Evolutionary conservation across 2,329 filamentous ascomycete species (phyloP).

Genomic region (Aspergillus proliferans): DNA sequence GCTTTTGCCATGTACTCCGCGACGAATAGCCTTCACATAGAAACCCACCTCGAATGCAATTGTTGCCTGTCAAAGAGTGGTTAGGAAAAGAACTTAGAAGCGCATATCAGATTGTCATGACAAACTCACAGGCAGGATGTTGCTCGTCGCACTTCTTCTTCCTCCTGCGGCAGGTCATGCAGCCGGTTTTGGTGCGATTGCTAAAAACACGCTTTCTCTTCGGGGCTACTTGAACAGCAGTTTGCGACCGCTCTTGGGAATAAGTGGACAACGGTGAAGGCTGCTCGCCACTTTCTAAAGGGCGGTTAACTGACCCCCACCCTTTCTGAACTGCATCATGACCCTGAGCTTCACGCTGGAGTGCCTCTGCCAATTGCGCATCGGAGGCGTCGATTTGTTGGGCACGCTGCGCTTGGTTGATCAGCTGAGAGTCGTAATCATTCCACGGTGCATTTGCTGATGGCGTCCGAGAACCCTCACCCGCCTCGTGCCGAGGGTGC

Average conservation of each 20-base stretch:
- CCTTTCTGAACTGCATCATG: constrained; percentile 30
- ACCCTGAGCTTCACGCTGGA: constrained; percentile 45
- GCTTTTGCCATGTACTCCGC: constrained; percentile 71
- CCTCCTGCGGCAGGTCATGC: constrained; percentile 79
- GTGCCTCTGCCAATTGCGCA: constrained; percentile 46
- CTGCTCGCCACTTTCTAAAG: constrained; percentile 32
- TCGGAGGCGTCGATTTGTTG: constrained; percentile 43
- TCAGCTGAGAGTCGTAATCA: constrained; percentile 36
- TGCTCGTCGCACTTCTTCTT: constrained; percentile 98
- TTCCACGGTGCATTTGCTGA: constrained; percentile 29
- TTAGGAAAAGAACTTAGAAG: constrained; percentile 2
- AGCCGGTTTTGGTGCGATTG: constrained; percentile 92
- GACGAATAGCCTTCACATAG: constrained; percentile 85
- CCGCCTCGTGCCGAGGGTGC: constrained; percentile 21
- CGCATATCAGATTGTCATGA: constrained; percentile 1
- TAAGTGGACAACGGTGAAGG: constrained; percentile 28
- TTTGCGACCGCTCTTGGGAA: constrained; percentile 25
- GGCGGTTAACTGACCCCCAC: constrained; percentile 29
- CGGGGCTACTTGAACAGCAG: constrained; percentile 34
- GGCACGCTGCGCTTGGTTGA: constrained; percentile 43
- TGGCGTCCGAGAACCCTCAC: constrained; percentile 21
- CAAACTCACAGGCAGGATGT: constrained; percentile 76
- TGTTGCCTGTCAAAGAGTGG: constrained; percentile 56
- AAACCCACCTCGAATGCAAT: constrained; percentile 86
- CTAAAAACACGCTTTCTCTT: constrained; percentile 62